Evolutionary conservation across 73 alveolate species (phyloP).

Genomic region (Paramecium sonneborni): DNA sequence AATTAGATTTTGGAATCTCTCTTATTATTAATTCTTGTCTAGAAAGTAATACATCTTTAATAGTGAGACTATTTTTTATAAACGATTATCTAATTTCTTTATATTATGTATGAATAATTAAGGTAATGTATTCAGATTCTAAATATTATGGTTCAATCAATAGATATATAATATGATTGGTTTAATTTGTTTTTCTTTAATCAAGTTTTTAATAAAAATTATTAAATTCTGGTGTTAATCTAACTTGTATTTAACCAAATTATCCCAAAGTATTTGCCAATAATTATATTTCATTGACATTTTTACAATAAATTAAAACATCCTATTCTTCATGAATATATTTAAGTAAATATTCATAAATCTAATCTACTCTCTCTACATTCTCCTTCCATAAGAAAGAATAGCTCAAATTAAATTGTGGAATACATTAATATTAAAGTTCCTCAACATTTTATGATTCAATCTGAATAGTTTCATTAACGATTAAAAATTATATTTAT

Average conservation of each 20-base stretch:
- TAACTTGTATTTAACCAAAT: neutral
- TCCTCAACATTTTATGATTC: neutral
- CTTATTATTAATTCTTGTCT: neutral
- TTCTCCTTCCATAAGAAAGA: neutral
- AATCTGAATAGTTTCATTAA: neutral
- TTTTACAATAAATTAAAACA: conserved; percentile 26
- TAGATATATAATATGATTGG: neutral
- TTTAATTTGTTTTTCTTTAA: neutral
- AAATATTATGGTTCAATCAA: neutral
- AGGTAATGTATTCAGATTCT: neutral
- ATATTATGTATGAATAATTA: conserved; percentile 5
- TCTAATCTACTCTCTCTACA: conserved; percentile 13
- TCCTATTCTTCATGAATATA: conserved; percentile 32
- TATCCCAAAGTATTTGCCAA: neutral
- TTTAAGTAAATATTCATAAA: neutral
- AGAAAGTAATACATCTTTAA: neutral
- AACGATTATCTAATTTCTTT: neutral
- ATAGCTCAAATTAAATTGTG: neutral
- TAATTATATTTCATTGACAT: neutral
- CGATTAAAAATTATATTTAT: neutral
- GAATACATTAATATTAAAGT: neutral
- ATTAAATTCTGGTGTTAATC: neutral
- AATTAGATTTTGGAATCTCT: neutral
- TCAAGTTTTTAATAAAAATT: neutral
- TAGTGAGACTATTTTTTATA: neutral